Conservation (phyloP, 2,329 filamentous ascomycete species). For the Talaromyces atroroseus region DNA sequence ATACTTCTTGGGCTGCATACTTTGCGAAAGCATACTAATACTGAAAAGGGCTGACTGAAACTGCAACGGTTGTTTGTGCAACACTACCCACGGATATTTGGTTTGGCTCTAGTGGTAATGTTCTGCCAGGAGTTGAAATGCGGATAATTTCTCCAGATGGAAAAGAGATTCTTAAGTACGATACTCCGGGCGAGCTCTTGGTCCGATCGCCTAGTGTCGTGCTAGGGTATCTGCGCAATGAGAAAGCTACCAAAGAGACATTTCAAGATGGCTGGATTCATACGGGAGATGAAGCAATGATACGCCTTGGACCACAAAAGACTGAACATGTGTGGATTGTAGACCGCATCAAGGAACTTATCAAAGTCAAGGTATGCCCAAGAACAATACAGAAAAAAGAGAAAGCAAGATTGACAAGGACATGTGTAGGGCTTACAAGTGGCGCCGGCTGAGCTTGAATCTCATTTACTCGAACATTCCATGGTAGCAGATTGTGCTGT, state of each 20-base stretch:
- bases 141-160: constrained; percentile 66
- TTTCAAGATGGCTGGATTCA: constrained; percentile 76
- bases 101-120: constrained; percentile 65
- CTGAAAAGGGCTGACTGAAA: constrained; percentile 66
- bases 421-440: constrained; percentile 69
- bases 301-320: constrained; percentile 59
- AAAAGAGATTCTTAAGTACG: constrained; percentile 62
- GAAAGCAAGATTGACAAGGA: neutral
- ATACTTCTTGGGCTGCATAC: too few species aligned
- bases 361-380: constrained; percentile 65
- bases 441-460: constrained; percentile 76
- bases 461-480: constrained; percentile 68
- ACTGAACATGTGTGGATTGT: constrained; percentile 80
- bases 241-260: constrained; percentile 73
- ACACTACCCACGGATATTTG: constrained; percentile 57
- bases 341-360: constrained; percentile 73
- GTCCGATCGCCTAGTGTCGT: constrained; percentile 72
- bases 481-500: constrained; percentile 74
- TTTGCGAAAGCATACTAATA: neutral
- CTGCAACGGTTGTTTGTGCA: constrained; percentile 61
- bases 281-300: constrained; percentile 77
- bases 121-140: constrained; percentile 60
- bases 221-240: constrained; percentile 81
- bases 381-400: neutral
- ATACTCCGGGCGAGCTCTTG: constrained; percentile 73